Evolutionary conservation across 2,329 filamentous ascomycete genomes (phyloP).

Genomic region (Arthrobotrys conoides): DNA sequence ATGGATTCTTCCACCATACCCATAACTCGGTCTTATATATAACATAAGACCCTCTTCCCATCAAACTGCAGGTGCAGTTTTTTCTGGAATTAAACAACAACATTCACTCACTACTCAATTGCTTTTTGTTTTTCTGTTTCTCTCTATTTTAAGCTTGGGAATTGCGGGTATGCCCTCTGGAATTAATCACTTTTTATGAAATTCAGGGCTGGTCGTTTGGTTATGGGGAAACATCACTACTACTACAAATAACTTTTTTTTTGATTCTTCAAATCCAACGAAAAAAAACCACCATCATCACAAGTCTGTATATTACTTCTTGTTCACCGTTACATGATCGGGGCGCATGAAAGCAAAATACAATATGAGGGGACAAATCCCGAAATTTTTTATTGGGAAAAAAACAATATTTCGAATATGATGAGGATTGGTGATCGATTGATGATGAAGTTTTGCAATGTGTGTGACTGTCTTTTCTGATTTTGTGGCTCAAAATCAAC

Average conservation of each 20-base stretch:
- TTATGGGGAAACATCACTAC: slow-evolving; percentile 8
- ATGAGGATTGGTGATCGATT: too few relatives aligned
- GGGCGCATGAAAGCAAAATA: slow-evolving; percentile 47
- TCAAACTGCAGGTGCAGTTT: slow-evolving; percentile 33
- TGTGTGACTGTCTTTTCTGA: slow-evolving; percentile 46
- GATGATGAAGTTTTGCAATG: too few relatives aligned
- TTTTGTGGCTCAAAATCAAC: background rate
- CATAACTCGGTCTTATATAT: too few relatives aligned
- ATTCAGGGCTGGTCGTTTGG: background rate
- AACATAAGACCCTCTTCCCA: background rate
- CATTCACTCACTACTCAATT: slow-evolving; percentile 25
- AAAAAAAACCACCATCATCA: background rate
- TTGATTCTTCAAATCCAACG: background rate
- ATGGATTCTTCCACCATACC: background rate
- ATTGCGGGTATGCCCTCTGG: slow-evolving; percentile 25
- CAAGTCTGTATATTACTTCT: slow-evolving; percentile 53
- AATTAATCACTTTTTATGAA: slow-evolving; percentile 34
- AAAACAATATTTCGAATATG: too few relatives aligned
- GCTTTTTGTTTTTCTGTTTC: slow-evolving; percentile 4
- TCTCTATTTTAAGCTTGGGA: slow-evolving; percentile 20
- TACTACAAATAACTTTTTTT: background rate
- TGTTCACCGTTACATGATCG: slow-evolving; percentile 38
- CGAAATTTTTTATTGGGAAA: background rate
- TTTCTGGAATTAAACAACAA: slow-evolving; percentile 1
- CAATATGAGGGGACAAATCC: slow-evolving; percentile 9